A percentile compares a stretch with the other conserved stretches of the same genome.
Evolutionary conservation across 1,284 basidiomycete genomes (phyloP).

Genomic region (Tilletia indica): DNA sequence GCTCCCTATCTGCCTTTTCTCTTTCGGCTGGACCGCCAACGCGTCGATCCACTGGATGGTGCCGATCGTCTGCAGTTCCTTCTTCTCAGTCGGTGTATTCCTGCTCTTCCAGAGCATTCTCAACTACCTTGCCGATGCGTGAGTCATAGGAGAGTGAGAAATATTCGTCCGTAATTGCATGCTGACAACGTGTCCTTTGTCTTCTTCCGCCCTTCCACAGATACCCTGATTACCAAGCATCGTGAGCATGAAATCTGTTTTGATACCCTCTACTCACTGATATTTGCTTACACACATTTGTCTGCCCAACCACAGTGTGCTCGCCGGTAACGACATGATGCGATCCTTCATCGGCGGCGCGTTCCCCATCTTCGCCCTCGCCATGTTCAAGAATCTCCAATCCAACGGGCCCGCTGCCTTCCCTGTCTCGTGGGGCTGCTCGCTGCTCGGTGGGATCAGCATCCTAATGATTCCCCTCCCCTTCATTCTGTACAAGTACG

Average conservation of each 20-base stretch:
- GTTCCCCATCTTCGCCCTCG: conserved; percentile 34
- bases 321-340: conserved; percentile 42
- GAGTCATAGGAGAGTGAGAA: not conserved
- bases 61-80: conserved; percentile 31
- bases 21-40: conserved; percentile 44
- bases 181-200: not conserved
- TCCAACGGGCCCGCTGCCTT: conserved; percentile 35
- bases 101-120: conserved; percentile 40
- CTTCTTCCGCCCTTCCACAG: not conserved
- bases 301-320: conserved; percentile 24
- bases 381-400: conserved; percentile 43
- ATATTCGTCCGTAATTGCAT: not conserved
- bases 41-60: conserved; percentile 44
- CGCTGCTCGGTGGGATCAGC: conserved; percentile 37
- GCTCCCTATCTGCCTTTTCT: conserved; percentile 43
- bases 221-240: conserved; percentile 13
- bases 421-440: conserved; percentile 42
- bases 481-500: conserved; percentile 37
- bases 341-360: conserved; percentile 38
- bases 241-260: not conserved
- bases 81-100: conserved; percentile 40
- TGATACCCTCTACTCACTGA: not conserved
- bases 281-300: not conserved
- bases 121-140: conserved; percentile 24
- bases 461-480: conserved; percentile 40